Percentiles rank a stretch among this genome's conserved stretches.
These are phyloP conservation scores for Cladophialophora carrionii DNA, from an alignment of 2,329 filamentous ascomycete genomes.

Conservation along the genomic window DNA sequence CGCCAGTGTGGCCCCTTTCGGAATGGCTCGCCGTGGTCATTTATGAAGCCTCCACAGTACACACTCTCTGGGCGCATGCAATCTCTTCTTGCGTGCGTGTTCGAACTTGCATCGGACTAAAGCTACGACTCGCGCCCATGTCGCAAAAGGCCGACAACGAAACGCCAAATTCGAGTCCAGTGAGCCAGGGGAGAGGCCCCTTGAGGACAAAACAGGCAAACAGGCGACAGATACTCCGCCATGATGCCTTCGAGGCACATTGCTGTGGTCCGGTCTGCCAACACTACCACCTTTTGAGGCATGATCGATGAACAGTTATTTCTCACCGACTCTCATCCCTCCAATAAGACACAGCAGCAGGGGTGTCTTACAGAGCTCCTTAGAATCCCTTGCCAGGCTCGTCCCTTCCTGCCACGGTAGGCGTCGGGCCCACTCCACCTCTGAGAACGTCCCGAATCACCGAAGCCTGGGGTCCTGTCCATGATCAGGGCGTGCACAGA, in stretches of 20 bases:
- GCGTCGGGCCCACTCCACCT: not conserved
- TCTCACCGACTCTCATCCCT: not conserved
- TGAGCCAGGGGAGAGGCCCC: not conserved
- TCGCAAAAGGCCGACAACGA: not conserved
- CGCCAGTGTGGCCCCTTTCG: not conserved
- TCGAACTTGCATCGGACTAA: not conserved
- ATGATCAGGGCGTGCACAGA: not conserved
- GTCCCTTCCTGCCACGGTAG: conserved; percentile 6
- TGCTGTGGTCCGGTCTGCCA: too few relatives aligned
- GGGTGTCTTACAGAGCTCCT: not conserved
- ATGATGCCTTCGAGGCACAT: not conserved
- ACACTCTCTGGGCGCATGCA: not conserved
- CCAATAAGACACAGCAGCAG: not conserved
- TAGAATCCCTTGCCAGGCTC: not conserved
- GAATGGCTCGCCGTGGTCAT: not conserved
- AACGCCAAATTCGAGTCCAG: not conserved
- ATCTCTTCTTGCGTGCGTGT: not conserved
- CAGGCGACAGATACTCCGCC: not conserved
- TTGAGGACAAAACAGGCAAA: not conserved
- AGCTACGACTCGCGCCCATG: not conserved
- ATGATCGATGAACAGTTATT: not conserved
- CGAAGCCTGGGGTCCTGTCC: not conserved
- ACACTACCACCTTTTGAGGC: too few relatives aligned
- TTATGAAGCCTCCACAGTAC: not conserved
- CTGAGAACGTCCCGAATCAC: not conserved